Conservation (phyloP, 257 asterid genomes). For the Eucommia ulmoides region DNA sequence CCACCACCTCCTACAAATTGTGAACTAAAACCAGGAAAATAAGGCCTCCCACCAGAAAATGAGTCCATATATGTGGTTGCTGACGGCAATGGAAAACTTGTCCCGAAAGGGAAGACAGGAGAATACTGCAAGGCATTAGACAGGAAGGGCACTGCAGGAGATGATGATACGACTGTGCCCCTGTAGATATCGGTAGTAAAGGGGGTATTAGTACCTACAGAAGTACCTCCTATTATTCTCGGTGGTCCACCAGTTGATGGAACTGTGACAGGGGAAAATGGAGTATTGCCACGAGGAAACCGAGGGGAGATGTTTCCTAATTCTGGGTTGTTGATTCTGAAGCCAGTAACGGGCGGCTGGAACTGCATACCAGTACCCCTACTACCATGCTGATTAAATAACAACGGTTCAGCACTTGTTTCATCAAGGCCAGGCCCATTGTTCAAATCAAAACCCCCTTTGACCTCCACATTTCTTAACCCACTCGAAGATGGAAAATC, state of each 20-base stretch:
- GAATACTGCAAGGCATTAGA: slow-evolving; percentile 29
- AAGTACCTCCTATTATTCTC: slow-evolving; percentile 1
- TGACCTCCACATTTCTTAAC: slow-evolving; percentile 19
- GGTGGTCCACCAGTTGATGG: slow-evolving; percentile 14
- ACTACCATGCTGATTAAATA: slow-evolving; percentile 16
- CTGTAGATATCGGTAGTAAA: slow-evolving; percentile 23
- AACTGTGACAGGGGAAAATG: slow-evolving; percentile 36
- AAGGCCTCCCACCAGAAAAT: slow-evolving; percentile 39
- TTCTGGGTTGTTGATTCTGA: slow-evolving; percentile 30
- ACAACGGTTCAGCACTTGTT: slow-evolving; percentile 16
- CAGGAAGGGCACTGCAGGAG: slow-evolving; percentile 30
- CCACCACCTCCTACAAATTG: slow-evolving; percentile 54
- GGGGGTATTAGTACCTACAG: slow-evolving; percentile 11
- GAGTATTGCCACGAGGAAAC: slow-evolving; percentile 50
- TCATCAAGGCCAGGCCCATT: slow-evolving; percentile 40
- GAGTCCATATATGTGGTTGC: slow-evolving; percentile 36
- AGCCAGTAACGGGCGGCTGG: slow-evolving; percentile 35
- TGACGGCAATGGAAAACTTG: slow-evolving; percentile 19
- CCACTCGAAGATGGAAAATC: slow-evolving; percentile 17
- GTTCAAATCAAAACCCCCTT: slow-evolving; percentile 41
- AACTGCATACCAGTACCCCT: slow-evolving; percentile 28
- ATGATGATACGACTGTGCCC: slow-evolving; percentile 30
- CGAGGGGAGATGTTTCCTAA: slow-evolving; percentile 56
- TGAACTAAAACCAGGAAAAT: slow-evolving; percentile 25
- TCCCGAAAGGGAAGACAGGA: slow-evolving; percentile 26